A percentile compares a stretch with the other conserved stretches of the same genome.
Conservation (phyloP, 2,329 filamentous ascomycete genomes). For the Epicoccum sorghinum region DNA sequence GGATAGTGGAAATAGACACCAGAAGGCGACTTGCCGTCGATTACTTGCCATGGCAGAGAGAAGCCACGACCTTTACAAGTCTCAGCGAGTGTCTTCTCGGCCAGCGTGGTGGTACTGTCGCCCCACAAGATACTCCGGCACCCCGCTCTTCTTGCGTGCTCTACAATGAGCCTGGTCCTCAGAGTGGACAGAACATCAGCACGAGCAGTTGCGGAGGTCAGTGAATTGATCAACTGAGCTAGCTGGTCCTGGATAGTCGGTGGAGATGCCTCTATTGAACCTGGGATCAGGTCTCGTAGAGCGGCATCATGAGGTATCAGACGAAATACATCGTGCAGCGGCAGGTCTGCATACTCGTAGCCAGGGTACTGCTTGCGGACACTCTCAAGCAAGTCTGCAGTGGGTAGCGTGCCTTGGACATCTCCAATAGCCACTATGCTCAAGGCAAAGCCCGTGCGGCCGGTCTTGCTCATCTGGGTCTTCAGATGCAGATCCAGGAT, state of each 20-base stretch:
- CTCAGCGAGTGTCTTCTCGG: conserved; percentile 82
- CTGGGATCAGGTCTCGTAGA: conserved; percentile 28
- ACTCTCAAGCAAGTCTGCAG: conserved; percentile 26
- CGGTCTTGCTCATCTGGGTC: conserved; percentile 68
- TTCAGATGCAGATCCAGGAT: conserved; percentile 73
- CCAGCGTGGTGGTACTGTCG: conserved; percentile 85
- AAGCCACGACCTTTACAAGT: conserved; percentile 91
- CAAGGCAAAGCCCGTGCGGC: conserved; percentile 71
- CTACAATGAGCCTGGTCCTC: conserved; percentile 71
- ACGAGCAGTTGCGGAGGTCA: conserved; percentile 76
- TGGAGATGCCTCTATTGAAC: background rate
- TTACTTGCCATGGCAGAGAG: conserved; percentile 78
- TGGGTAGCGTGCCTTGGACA: conserved; percentile 22
- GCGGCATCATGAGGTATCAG: conserved; percentile 28
- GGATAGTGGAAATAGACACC: conserved; percentile 75
- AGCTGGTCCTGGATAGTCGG: conserved; percentile 38
- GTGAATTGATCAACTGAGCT: conserved; percentile 62
- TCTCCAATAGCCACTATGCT: conserved; percentile 58
- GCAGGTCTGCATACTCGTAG: conserved; percentile 66
- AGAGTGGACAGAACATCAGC: conserved; percentile 76
- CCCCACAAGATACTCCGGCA: conserved; percentile 81
- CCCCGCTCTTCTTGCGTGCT: conserved; percentile 53
- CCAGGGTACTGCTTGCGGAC: conserved; percentile 68
- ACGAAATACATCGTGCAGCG: conserved; percentile 64
- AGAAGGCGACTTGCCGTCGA: conserved; percentile 71